A percentile compares a stretch with the other conserved stretches of the same genome.
Evolutionary conservation across 1,139 yeast genomes (phyloP).

Genomic region (Wickerhamiella infanticola): DNA sequence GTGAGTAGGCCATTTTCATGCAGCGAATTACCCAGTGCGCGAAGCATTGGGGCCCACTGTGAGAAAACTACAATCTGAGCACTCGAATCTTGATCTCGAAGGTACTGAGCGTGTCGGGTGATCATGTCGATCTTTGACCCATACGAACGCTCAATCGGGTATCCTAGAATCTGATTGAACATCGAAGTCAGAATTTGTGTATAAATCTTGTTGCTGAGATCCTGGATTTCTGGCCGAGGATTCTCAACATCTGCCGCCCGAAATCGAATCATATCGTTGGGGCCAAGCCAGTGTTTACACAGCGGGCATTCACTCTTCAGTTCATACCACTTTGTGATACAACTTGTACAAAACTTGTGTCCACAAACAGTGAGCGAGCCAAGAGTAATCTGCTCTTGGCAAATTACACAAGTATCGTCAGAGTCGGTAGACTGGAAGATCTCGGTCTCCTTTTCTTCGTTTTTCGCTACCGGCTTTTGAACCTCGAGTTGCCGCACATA

Average conservation of each 20-base stretch:
- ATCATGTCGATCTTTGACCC: constrained; percentile 82
- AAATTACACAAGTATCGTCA: constrained; percentile 45
- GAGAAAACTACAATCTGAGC: constrained; percentile 78
- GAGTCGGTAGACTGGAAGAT: constrained; percentile 3
- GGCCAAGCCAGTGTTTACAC: constrained; percentile 40
- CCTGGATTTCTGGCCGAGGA: constrained; percentile 1
- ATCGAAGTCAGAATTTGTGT: constrained; percentile 13
- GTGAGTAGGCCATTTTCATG: constrained; percentile 39
- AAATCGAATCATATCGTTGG: constrained; percentile 42
- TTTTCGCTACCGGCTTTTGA: constrained; percentile 3
- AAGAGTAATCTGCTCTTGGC: constrained; percentile 47
- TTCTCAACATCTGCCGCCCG: constrained; percentile 4
- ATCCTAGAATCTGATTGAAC: constrained; percentile 10
- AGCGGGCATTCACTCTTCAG: constrained; percentile 51
- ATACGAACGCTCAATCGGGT: constrained; percentile 24
- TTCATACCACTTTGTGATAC: constrained; percentile 57
- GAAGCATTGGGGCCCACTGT: constrained; percentile 70
- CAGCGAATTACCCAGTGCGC: constrained; percentile 53
- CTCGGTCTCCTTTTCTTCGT: constrained; percentile 3
- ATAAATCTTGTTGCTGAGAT: constrained; percentile 13
- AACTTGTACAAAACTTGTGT: constrained; percentile 68
- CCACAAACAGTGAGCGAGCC: constrained; percentile 83
- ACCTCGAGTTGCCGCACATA: constrained; percentile 9
- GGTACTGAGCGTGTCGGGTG: constrained; percentile 47
- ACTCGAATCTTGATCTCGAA: constrained; percentile 40